These are phyloP conservation scores for Mycena polygramma DNA, from an alignment of 768 basidiomycete species.

Conservation along the genomic window DNA sequence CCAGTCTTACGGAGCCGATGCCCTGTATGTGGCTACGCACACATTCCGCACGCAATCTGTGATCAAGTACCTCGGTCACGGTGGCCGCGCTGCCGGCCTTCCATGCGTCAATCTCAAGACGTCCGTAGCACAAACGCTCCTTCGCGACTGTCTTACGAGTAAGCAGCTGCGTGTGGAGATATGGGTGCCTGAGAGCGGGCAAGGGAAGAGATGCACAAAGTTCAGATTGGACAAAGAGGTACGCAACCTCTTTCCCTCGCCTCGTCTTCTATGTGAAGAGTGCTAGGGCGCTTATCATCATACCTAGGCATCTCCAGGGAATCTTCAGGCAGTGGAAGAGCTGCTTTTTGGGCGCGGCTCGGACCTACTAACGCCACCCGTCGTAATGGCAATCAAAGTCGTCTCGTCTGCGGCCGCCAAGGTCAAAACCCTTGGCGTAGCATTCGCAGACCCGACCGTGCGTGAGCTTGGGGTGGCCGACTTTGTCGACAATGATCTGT, in stretches of 20 bases:
- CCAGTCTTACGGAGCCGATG: conserved; percentile 91
- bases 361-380: conserved; percentile 86
- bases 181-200: conserved; percentile 80
- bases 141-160: conserved; percentile 90
- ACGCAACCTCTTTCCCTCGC: conserved; percentile 33
- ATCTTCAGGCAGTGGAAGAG: conserved; percentile 82
- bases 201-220: conserved; percentile 80
- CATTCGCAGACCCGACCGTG: conserved; percentile 91
- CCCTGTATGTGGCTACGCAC: conserved; percentile 86
- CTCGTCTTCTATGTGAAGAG: neutral
- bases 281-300: neutral
- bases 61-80: conserved; percentile 88
- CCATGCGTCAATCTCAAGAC: conserved; percentile 84
- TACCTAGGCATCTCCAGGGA: conserved; percentile 68
- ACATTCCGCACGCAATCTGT: conserved; percentile 92
- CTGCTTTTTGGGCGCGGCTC: conserved; percentile 81
- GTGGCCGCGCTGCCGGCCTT: conserved; percentile 69
- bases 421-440: conserved; percentile 82
- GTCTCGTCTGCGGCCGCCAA: conserved; percentile 70
- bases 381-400: conserved; percentile 91
- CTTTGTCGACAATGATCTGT: conserved; percentile 94
- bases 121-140: conserved; percentile 82
- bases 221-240: conserved; percentile 89
- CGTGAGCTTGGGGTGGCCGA: conserved; percentile 91
- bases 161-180: conserved; percentile 95